Evolutionary conservation across 768 basidiomycete species (phyloP).

Genomic region (Terana coerulea): DNA sequence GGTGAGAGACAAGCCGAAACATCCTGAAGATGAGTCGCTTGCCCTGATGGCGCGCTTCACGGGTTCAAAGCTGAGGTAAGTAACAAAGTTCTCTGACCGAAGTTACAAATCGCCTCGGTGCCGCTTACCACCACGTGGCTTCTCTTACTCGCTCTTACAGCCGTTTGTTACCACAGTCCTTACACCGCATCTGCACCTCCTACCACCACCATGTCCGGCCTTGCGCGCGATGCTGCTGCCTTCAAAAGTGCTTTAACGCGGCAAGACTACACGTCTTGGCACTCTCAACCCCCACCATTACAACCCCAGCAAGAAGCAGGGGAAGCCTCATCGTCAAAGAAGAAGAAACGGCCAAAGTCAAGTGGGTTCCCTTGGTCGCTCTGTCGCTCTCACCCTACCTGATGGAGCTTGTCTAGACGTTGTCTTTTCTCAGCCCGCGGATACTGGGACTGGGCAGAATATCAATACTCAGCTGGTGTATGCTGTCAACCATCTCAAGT

Average conservation of each 20-base stretch:
- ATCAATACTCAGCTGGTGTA: constrained; percentile 86
- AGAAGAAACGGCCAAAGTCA: constrained; percentile 57
- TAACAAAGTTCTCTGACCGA: constrained; percentile 9
- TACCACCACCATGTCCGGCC: constrained; percentile 51
- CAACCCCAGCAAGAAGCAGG: constrained; percentile 29
- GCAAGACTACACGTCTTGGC: constrained; percentile 75
- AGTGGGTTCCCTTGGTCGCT: constrained; percentile 39
- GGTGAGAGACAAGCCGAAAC: neutral
- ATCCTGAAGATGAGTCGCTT: neutral
- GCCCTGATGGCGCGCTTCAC: no score
- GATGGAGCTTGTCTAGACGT: constrained; percentile 42
- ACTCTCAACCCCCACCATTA: constrained; percentile 52
- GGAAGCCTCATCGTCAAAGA: constrained; percentile 40
- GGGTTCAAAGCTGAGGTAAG: neutral
- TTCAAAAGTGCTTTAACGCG: constrained; percentile 64
- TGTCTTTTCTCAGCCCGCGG: constrained; percentile 85
- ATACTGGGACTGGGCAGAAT: constrained; percentile 77
- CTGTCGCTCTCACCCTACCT: constrained; percentile 15
- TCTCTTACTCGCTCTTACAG: no score
- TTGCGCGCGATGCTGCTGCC: constrained; percentile 65
- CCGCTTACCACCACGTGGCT: neutral
- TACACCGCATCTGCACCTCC: neutral
- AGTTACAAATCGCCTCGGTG: neutral
- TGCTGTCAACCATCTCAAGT: constrained; percentile 79
- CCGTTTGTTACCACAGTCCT: constrained; percentile 2